These are phyloP conservation scores for Tetrahymena borealis DNA, from an alignment of 73 alveolate species.

Conservation along the genomic window DNA sequence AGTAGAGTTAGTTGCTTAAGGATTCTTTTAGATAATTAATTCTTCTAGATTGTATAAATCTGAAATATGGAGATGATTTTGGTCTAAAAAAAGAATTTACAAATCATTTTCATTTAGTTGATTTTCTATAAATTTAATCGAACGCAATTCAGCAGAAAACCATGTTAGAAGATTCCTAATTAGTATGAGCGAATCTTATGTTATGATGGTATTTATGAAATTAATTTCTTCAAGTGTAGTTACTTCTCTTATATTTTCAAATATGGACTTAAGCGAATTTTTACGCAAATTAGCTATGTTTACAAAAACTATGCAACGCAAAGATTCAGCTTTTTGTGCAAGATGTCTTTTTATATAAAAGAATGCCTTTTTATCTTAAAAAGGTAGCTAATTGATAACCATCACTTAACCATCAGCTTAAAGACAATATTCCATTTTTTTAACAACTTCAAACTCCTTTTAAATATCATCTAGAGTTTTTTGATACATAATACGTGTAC, in stretches of 20 bases:
- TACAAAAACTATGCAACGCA: not conserved
- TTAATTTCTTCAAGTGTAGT: not conserved
- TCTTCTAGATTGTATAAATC: not conserved
- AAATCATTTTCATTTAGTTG: not conserved
- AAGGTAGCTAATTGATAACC: not conserved
- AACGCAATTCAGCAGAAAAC: not conserved
- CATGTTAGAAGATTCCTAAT: not conserved
- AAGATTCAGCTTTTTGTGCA: not conserved
- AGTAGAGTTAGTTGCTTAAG: not conserved
- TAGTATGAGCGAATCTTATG: not conserved
- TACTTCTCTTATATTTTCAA: not conserved
- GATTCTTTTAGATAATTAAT: not conserved
- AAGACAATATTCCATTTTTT: not conserved
- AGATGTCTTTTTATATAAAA: not conserved
- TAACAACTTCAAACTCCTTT: not conserved
- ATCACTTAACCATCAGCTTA: not conserved
- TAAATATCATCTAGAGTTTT: not conserved
- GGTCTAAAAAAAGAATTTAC: not conserved
- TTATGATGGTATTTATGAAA: not conserved
- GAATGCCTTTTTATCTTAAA: not conserved
- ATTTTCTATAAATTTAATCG: not conserved
- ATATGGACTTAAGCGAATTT: not conserved
- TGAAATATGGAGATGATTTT: not conserved
- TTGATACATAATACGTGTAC: not conserved
- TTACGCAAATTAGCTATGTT: not conserved